Percentiles rank a stretch among this genome's conserved stretches.
Evolutionary conservation across 345 rosid genomes (phyloP).

Genomic region (Lepidium sativum): DNA sequence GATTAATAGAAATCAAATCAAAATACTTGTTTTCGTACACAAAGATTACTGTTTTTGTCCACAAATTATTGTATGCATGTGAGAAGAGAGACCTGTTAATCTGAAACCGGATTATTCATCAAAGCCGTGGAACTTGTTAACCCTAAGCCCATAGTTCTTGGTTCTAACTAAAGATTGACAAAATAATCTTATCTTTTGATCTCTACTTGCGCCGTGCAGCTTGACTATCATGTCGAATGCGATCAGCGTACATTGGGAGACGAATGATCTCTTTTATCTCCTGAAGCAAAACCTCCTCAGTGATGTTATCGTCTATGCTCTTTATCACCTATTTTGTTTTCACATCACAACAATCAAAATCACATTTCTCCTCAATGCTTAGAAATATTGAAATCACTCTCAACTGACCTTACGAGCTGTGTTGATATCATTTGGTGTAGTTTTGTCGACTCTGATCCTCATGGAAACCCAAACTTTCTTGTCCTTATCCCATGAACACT

Average conservation of each 20-base stretch:
- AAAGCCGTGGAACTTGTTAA: too few relatives aligned
- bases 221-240: constrained; percentile 55
- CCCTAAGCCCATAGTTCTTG: too few relatives aligned
- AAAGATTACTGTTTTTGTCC: too few relatives aligned
- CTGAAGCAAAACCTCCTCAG: constrained; percentile 65
- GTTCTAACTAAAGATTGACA: background rate
- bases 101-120: too few relatives aligned
- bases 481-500: constrained; percentile 72
- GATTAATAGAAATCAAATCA: too few relatives aligned
- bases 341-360: background rate
- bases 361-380: background rate
- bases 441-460: constrained; percentile 73
- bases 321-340: constrained; percentile 54
- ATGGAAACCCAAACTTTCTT: constrained; percentile 56
- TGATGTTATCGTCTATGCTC: constrained; percentile 81
- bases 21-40: too few relatives aligned
- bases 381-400: background rate
- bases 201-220: constrained; percentile 9
- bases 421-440: constrained; percentile 75
- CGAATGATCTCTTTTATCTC: constrained; percentile 73
- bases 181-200: too few relatives aligned
- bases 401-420: constrained; percentile 71
- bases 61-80: too few relatives aligned
- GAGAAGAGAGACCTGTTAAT: too few relatives aligned
- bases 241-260: constrained; percentile 93